Base-by-base conservation (phyloP, 139 green algal genomes). In the Pleodorina starrii region DNA sequence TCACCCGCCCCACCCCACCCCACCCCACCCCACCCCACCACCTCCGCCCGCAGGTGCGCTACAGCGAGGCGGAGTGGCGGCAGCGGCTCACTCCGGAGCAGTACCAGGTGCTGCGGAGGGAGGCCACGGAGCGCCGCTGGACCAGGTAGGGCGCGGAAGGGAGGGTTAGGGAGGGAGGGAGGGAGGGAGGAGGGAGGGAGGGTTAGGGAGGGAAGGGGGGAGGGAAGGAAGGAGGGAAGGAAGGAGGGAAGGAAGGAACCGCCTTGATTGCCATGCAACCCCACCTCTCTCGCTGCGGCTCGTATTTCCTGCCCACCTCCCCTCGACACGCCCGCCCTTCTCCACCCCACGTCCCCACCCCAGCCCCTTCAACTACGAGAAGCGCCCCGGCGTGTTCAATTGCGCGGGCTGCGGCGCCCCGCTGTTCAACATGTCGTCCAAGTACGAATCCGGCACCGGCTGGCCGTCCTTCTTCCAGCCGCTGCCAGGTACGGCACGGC, bases 401-500 rank as follows among this genome's bases (percentile, higher is more conserved):
- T 93, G 90, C 48, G 93, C 95, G 1, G 89, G 96, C 27, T 92
- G 91, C 71, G 92, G 91, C 25, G 78, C 97, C 23, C 95, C 96
- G 0, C 90, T 98, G 29, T 98, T 97, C 86, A 92, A 91, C 19
- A 93, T 90, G 36, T 89, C 94, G 0, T 72, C 93, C 32, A 98
- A 98, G 92, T 98, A 93, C 84, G 93, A 98, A 79, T 96, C 93
- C 14, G 93, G 93, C 35, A 94, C 93, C 4, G 93, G 93, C 7
- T 97, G 93, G 94, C 96, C 96, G 6, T 94, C 85, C 51, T 98
- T 98, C 89, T 98, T 78, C 35, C 72, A 94, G 25, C 93, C 96
- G 21, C 87, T 98, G 19, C 46, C 73, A 29, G 87, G 88, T 89
- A 66, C 7, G 5, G 9, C 54, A 66, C 54, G 54, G n/a, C n/a